Percentiles rank a stretch among this genome's conserved stretches.
Evolutionary conservation across 768 basidiomycete species (phyloP).

Genomic region (Phanerochaete carnosa): DNA sequence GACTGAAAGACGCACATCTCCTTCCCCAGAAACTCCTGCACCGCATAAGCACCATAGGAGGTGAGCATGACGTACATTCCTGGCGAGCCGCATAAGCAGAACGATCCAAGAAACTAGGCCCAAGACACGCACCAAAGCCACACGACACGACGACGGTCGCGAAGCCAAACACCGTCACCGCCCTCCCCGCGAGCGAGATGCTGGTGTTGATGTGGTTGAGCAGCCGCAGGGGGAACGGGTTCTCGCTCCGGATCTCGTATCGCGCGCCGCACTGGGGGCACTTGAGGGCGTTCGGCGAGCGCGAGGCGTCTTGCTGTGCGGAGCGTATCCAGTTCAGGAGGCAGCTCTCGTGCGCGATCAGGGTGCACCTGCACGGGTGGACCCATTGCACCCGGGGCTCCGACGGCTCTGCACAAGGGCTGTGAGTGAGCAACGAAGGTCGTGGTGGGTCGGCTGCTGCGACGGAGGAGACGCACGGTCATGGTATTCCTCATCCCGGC

Average conservation of each 20-base stretch:
- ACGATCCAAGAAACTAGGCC: neutral
- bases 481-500: conserved; percentile 65
- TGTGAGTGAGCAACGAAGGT: neutral
- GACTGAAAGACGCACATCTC: conserved; percentile 45
- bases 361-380: conserved; percentile 78
- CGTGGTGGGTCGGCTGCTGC: neutral
- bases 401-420: conserved; percentile 33
- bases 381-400: conserved; percentile 61
- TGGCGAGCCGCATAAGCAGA: conserved; percentile 20
- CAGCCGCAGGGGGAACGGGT: conserved; percentile 48
- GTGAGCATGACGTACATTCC: conserved; percentile 51
- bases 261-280: conserved; percentile 72
- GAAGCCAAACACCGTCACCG: conserved; percentile 47
- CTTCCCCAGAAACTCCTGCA: conserved; percentile 64
- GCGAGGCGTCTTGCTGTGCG: conserved; percentile 52
- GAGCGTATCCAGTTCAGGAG: conserved; percentile 78
- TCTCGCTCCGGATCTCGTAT: conserved; percentile 67
- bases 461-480: conserved; percentile 32
- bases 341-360: conserved; percentile 78
- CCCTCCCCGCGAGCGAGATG: conserved; percentile 48
- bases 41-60: conserved; percentile 69
- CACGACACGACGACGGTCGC: conserved; percentile 52
- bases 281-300: conserved; percentile 64
- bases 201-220: conserved; percentile 49
- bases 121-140: conserved; percentile 51